Evolutionary conservation across 768 basidiomycete species (phyloP).

Genomic region (Phlebiopsis gigantea): DNA sequence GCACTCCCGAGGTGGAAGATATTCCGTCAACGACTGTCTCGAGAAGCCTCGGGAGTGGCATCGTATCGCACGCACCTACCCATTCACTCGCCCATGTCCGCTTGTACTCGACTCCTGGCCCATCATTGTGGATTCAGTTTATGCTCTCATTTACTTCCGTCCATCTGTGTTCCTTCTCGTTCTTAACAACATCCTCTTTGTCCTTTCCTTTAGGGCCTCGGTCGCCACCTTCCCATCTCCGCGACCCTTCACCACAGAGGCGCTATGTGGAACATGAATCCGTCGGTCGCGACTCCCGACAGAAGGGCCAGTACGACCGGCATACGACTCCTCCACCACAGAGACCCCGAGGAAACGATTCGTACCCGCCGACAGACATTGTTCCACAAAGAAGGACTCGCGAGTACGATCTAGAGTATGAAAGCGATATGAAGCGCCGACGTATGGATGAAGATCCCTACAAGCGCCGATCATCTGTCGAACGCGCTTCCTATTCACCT

Average conservation of each 20-base stretch:
- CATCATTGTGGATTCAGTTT: constrained; percentile 36
- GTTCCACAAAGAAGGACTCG: constrained; percentile 19
- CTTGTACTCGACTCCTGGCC: constrained; percentile 35
- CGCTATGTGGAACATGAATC: not conserved
- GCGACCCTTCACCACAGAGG: constrained; percentile 25
- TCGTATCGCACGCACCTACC: constrained; percentile 21
- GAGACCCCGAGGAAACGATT: not conserved
- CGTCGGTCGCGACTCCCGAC: constrained; percentile 4
- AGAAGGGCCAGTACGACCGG: constrained; percentile 6
- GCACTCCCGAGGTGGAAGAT: constrained; percentile 30
- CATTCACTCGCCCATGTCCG: constrained; percentile 27
- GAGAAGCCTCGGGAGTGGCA: constrained; percentile 43
- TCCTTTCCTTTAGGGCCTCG: constrained; percentile 43
- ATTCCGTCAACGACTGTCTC: constrained; percentile 24
- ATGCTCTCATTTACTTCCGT: constrained; percentile 30
- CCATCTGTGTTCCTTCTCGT: constrained; percentile 25
- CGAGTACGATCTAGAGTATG: constrained; percentile 15
- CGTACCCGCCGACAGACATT: constrained; percentile 6
- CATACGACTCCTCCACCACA: not conserved
- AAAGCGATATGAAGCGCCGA: constrained; percentile 18
- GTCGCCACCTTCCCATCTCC: constrained; percentile 34
- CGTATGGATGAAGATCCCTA: constrained; percentile 15
- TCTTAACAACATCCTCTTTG: constrained; percentile 31
- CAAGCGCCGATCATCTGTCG: not conserved
- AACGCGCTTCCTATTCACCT: not conserved